Evolutionary conservation across 2,329 filamentous ascomycete species (phyloP).

Genomic region (Aspergillus sp.): DNA sequence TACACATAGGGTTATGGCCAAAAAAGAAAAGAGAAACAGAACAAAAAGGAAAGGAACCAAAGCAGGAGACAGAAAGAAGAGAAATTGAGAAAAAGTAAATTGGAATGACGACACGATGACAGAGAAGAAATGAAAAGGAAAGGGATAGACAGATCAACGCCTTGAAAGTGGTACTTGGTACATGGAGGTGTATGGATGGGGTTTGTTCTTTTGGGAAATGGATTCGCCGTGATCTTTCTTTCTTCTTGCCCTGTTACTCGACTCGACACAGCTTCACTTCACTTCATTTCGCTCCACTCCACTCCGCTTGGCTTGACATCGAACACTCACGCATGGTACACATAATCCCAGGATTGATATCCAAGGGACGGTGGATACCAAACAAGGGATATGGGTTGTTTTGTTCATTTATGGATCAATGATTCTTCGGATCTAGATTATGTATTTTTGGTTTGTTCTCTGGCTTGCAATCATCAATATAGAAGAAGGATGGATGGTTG

Average conservation of each 20-base stretch:
- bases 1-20: slow-evolving; percentile 10
- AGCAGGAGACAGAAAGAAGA: slow-evolving; percentile 18
- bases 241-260: background rate
- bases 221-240: background rate
- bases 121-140: slow-evolving; percentile 20
- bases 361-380: background rate
- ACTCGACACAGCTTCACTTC: background rate
- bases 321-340: background rate
- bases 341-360: background rate
- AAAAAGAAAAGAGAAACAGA: slow-evolving; percentile 10
- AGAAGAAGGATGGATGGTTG: background rate
- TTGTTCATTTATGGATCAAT: background rate
- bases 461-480: background rate
- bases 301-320: background rate
- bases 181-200: slow-evolving; percentile 2
- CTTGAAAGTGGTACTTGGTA: slow-evolving; percentile 23
- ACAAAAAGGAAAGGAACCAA: slow-evolving; percentile 19
- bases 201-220: background rate
- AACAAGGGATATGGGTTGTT: background rate
- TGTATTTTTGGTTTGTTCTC: background rate
- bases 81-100: background rate
- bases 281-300: no score
- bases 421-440: background rate
- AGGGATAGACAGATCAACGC: slow-evolving; percentile 27
- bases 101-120: background rate